Evolutionary conservation across 1,284 basidiomycete genomes (phyloP).

Genomic region (Malassezia sp.): DNA sequence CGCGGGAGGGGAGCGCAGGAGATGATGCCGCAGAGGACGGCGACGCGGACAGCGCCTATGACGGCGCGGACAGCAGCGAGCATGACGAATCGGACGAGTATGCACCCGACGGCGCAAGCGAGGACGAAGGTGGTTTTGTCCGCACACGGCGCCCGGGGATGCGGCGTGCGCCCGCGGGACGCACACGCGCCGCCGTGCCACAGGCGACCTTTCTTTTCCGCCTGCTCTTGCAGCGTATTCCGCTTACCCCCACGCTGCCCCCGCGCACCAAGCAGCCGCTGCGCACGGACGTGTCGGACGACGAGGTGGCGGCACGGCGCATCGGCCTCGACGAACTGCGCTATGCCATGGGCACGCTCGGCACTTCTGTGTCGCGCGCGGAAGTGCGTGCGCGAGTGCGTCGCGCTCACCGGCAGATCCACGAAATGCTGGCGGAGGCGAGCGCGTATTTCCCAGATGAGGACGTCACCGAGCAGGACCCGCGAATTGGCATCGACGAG

Average conservation of each 20-base stretch:
- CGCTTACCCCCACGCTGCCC: not conserved
- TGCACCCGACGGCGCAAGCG: too few species aligned
- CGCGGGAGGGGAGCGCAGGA: too few species aligned
- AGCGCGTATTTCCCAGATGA: not conserved
- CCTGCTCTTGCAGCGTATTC: conserved; percentile 10
- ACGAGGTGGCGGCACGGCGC: conserved; percentile 1
- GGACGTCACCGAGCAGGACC: too few species aligned
- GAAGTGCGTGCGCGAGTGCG: too few species aligned
- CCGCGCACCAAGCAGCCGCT: not conserved
- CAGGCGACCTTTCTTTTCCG: conserved; percentile 5
- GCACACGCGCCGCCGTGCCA: not conserved
- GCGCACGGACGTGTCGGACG: not conserved
- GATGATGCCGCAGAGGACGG: too few species aligned
- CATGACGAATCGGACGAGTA: too few species aligned
- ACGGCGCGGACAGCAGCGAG: too few species aligned
- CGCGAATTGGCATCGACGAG: conserved; percentile 12
- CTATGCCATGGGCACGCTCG: conserved; percentile 3
- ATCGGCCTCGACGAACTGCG: conserved; percentile 11
- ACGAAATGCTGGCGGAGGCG: conserved; percentile 14
- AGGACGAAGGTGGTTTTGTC: too few species aligned
- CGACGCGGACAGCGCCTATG: too few species aligned
- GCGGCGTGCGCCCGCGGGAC: too few species aligned
- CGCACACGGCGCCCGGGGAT: too few species aligned
- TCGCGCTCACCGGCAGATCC: not conserved
- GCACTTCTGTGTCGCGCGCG: too few species aligned